These are phyloP conservation scores for Zopfia rhizophila DNA, from an alignment of 2,329 filamentous ascomycete species.

Conservation along the genomic window DNA sequence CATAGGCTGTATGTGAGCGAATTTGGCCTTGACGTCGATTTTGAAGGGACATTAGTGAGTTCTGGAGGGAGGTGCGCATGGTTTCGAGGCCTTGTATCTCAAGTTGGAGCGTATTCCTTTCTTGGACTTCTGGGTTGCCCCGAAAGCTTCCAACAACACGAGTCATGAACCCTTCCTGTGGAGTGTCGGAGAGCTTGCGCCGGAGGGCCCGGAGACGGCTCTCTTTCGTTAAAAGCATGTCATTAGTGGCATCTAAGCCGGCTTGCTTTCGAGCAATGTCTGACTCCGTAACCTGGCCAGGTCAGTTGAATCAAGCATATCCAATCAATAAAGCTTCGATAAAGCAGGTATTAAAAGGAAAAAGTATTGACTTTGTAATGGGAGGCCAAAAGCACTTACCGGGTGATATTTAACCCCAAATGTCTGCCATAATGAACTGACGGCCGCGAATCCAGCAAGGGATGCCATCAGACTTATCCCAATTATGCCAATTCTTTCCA, in stretches of 20 bases:
- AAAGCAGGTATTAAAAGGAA: background rate
- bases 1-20: slow-evolving; percentile 73
- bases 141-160: slow-evolving; percentile 79
- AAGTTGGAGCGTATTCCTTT: slow-evolving; percentile 68
- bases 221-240: slow-evolving; percentile 80
- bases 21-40: slow-evolving; percentile 71
- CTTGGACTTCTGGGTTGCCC: slow-evolving; percentile 66
- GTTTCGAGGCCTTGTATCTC: slow-evolving; percentile 83
- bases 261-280: slow-evolving; percentile 82
- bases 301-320: slow-evolving; percentile 24
- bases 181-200: slow-evolving; percentile 66
- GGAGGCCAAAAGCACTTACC: slow-evolving; percentile 44
- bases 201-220: slow-evolving; percentile 77
- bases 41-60: slow-evolving; percentile 72
- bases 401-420: slow-evolving; percentile 73
- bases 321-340: background rate
- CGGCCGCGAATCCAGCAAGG: slow-evolving; percentile 88
- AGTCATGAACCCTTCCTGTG: slow-evolving; percentile 71
- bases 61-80: slow-evolving; percentile 78
- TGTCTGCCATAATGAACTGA: slow-evolving; percentile 86
- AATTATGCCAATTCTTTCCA: slow-evolving; percentile 80
- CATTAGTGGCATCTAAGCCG: slow-evolving; percentile 79
- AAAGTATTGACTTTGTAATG: background rate
- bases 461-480: slow-evolving; percentile 88
- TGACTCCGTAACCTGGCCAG: slow-evolving; percentile 68